A percentile compares a stretch with the other conserved stretches of the same genome.
Conservation (phyloP, 208 protist species). For the Leishmania tarentolae region DNA sequence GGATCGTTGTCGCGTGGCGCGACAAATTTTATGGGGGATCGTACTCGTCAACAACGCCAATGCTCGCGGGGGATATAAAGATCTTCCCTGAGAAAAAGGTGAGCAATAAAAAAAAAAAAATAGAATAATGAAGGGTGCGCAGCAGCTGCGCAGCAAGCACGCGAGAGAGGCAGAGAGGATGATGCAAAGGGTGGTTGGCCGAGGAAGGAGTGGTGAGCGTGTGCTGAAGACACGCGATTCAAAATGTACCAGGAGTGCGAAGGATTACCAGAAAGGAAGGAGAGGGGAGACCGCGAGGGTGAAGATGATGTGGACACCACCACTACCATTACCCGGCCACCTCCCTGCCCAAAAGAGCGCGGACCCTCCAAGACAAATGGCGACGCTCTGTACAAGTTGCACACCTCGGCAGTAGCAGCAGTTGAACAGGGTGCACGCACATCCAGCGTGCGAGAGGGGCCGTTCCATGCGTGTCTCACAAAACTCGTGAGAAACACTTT, state of each 20-base stretch:
- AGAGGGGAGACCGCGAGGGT: background rate
- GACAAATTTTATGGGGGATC: background rate
- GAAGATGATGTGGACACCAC: background rate
- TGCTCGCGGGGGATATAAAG: background rate
- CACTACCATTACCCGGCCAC: background rate
- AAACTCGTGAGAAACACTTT: background rate
- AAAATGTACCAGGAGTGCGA: background rate
- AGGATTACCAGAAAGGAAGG: background rate
- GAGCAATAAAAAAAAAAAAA: conserved; percentile 1
- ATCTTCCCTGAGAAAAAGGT: background rate
- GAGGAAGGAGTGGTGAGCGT: background rate
- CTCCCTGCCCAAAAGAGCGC: background rate
- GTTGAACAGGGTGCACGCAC: background rate
- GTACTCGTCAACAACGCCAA: background rate
- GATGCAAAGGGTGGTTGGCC: background rate
- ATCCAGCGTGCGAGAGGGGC: background rate
- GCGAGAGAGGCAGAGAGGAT: background rate
- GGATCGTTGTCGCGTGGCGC: background rate
- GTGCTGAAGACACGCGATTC: background rate
- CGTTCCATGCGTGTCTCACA: background rate
- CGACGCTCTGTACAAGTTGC: background rate
- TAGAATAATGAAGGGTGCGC: background rate
- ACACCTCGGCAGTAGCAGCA: background rate
- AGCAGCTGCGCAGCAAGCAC: background rate
- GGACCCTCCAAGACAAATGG: background rate